Percentiles rank a stretch among this genome's conserved stretches.
Evolutionary conservation across 202 grass and related monocot species (phyloP).

Genomic region (Alloteropsis angusta): DNA sequence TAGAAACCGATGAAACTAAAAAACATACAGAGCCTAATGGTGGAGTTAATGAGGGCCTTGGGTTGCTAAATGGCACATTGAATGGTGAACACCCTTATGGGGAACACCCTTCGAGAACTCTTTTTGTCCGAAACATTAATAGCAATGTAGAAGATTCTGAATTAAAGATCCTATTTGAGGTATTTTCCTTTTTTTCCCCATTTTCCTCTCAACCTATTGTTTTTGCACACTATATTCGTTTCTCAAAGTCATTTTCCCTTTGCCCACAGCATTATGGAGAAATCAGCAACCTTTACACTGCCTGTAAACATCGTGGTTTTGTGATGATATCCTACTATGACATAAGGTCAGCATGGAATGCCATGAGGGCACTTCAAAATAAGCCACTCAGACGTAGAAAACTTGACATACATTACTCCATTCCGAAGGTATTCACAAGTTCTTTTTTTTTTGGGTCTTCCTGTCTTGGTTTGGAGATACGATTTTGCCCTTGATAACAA

Average conservation of each 20-base stretch:
- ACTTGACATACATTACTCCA: slow-evolving; percentile 97
- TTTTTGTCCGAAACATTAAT: slow-evolving; percentile 95
- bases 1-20: slow-evolving; percentile 60
- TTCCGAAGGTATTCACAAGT: slow-evolving; percentile 77
- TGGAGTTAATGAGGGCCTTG: slow-evolving; percentile 24
- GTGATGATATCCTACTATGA: slow-evolving; percentile 99
- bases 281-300: slow-evolving; percentile 67
- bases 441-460: not conserved
- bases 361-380: slow-evolving; percentile 85
- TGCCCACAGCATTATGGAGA: slow-evolving; percentile 70
- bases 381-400: slow-evolving; percentile 71
- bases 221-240: slow-evolving; percentile 16
- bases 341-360: slow-evolving; percentile 82
- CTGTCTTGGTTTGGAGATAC: not conserved
- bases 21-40: slow-evolving; percentile 40
- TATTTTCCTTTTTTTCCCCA: slow-evolving; percentile 11
- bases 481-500: not conserved
- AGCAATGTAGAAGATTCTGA: slow-evolving; percentile 91
- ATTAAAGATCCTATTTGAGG: slow-evolving; percentile 69
- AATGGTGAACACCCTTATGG: slow-evolving; percentile 77
- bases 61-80: slow-evolving; percentile 44
- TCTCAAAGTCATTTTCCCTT: slow-evolving; percentile 20
- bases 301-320: slow-evolving; percentile 98
- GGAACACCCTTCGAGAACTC: slow-evolving; percentile 90
- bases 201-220: not conserved